These are phyloP conservation scores for Hydrangea macrophylla DNA, from an alignment of 148 eudicot genomes.

Conservation along the genomic window DNA sequence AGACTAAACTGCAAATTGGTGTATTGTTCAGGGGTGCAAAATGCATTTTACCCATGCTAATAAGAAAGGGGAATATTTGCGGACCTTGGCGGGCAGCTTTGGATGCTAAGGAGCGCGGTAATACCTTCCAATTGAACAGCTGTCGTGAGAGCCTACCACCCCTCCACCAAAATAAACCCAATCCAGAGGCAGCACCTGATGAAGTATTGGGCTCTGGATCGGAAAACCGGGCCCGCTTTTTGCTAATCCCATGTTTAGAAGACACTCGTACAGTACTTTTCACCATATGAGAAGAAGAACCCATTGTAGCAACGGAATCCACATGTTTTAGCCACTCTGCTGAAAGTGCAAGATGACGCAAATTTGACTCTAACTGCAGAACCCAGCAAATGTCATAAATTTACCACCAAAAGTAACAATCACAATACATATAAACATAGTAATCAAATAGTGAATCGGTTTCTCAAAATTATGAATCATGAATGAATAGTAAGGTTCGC, in stretches of 20 bases:
- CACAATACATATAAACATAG: no score
- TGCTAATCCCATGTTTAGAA: constrained; percentile 45
- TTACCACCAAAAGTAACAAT: constrained; percentile 15
- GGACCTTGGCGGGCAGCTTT: constrained; percentile 93
- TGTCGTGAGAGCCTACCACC: constrained; percentile 81
- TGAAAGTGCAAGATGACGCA: constrained; percentile 62
- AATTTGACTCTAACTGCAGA: constrained; percentile 76
- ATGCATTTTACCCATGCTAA: no score
- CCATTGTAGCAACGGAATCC: constrained; percentile 66
- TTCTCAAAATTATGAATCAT: no score
- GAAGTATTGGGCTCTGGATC: constrained; percentile 39
- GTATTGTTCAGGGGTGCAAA: no score
- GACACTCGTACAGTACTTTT: constrained; percentile 43
- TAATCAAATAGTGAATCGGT: no score
- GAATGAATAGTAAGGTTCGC: no score
- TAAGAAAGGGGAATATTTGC: constrained; percentile 1
- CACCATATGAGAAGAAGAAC: constrained; percentile 72
- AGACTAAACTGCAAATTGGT: no score
- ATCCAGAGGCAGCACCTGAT: constrained; percentile 47
- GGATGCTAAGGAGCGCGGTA: constrained; percentile 65
- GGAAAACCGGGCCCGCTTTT: constrained; percentile 43
- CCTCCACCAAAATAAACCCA: constrained; percentile 87
- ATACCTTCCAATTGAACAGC: constrained; percentile 77
- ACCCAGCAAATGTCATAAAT: neutral
- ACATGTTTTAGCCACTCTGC: constrained; percentile 80